A percentile compares a stretch with the other conserved stretches of the same genome.
Evolutionary conservation across 768 basidiomycete genomes (phyloP).

Genomic region (Russula emetica): DNA sequence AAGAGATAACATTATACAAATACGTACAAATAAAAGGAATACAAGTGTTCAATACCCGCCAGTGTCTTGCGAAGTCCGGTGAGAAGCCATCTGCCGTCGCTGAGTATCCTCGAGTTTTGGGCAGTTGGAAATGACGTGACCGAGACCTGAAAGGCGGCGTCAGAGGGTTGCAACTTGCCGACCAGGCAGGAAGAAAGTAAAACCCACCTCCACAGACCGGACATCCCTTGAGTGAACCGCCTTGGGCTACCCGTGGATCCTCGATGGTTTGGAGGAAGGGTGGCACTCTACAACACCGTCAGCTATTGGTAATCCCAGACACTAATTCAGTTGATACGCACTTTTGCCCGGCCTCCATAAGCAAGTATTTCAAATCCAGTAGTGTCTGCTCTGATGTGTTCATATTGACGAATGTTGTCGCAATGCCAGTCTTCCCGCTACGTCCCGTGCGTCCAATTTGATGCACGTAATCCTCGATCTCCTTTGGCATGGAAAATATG

Average conservation of each 20-base stretch:
- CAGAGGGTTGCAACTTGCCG: neutral
- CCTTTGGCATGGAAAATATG: conserved; percentile 99
- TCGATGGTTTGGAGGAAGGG: conserved; percentile 88
- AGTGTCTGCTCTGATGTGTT: conserved; percentile 94
- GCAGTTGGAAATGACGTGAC: conserved; percentile 91
- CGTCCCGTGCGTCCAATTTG: conserved; percentile 98
- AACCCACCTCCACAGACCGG: conserved; percentile 87
- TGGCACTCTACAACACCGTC: conserved; percentile 62
- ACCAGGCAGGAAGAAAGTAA: neutral
- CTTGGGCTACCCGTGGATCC: conserved; percentile 79
- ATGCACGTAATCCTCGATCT: conserved; percentile 99
- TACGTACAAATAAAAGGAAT: neutral
- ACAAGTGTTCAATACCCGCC: conserved; percentile 40
- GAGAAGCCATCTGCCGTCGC: conserved; percentile 84
- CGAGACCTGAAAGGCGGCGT: conserved; percentile 58
- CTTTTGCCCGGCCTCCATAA: conserved; percentile 98
- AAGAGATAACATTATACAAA: neutral
- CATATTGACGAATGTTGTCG: conserved; percentile 99
- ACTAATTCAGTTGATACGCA: conserved; percentile 37
- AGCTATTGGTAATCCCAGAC: neutral
- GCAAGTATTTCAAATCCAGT: conserved; percentile 91
- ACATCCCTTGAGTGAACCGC: conserved; percentile 79
- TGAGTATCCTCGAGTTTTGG: conserved; percentile 95
- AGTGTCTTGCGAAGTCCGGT: conserved; percentile 63
- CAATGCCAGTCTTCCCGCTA: conserved; percentile 97